A percentile compares a stretch with the other conserved stretches of the same genome.
phyloP scores from a whole-genome alignment of 371 early-diverging fungal genomes.

The Paraphysoderma sedebokerense region DNA sequence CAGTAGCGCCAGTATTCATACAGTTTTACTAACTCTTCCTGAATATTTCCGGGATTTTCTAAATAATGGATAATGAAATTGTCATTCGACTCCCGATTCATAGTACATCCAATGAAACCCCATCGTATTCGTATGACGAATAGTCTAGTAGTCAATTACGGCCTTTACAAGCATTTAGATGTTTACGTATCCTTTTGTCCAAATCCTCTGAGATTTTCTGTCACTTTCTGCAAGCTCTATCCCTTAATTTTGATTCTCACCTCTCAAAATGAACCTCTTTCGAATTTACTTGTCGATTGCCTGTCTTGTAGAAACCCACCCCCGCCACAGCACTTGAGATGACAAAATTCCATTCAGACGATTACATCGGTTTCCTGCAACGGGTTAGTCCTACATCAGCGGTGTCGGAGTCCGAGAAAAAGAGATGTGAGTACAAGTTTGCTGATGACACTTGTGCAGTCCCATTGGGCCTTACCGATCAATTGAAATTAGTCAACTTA shows the following conservation, averaged over 20 bases:
- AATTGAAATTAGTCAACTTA: slow-evolving; percentile 61
- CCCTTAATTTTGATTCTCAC: no score
- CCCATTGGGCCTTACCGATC: slow-evolving; percentile 20
- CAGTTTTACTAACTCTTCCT: no score
- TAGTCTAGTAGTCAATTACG: slow-evolving; percentile 89
- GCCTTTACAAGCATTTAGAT: slow-evolving; percentile 87
- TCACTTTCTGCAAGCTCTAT: no score
- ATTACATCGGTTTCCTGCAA: slow-evolving; percentile 95
- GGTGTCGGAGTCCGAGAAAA: not conserved
- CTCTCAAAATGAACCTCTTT: no score
- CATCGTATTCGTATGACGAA: slow-evolving; percentile 97
- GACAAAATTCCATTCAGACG: slow-evolving; percentile 97
- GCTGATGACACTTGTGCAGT: slow-evolving; percentile 24
- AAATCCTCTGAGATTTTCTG: no score
- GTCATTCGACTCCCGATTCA: no score
- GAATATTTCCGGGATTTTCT: no score
- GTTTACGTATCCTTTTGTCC: slow-evolving; percentile 54
- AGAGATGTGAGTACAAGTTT: slow-evolving; percentile 43
- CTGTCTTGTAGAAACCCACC: slow-evolving; percentile 40
- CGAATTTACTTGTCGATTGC: not conserved
- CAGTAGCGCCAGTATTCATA: no score
- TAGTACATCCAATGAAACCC: slow-evolving; percentile 99
- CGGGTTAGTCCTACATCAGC: slow-evolving; percentile 73
- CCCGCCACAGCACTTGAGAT: slow-evolving; percentile 88
- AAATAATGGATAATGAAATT: no score